These are phyloP conservation scores for Hymenoscyphus salicellus DNA, from an alignment of 2,329 filamentous ascomycete species.

Conservation along the genomic window DNA sequence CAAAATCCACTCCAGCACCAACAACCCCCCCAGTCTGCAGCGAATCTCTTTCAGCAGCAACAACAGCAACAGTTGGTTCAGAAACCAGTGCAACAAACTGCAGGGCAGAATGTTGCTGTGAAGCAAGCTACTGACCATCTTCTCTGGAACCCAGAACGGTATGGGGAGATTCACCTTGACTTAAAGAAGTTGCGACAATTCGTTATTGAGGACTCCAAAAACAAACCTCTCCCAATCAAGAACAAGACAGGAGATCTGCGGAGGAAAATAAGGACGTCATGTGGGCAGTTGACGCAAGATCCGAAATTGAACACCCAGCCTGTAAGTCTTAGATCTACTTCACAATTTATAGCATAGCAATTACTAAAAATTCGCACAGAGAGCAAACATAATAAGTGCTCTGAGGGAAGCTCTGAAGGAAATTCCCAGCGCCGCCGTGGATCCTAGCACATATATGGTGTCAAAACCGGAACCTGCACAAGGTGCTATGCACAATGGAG, in stretches of 20 bases:
- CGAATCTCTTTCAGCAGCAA: slow-evolving; percentile 6
- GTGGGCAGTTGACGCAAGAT: slow-evolving; percentile 66
- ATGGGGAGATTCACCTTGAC: slow-evolving; percentile 60
- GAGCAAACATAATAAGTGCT: slow-evolving; percentile 46
- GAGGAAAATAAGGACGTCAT: slow-evolving; percentile 65
- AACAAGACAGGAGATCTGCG: slow-evolving; percentile 68
- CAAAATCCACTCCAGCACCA: neutral
- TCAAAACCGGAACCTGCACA: slow-evolving; percentile 47
- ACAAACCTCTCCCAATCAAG: slow-evolving; percentile 54
- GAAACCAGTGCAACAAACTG: neutral
- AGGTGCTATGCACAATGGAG: slow-evolving; percentile 49
- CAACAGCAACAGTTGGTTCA: neutral
- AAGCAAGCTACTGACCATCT: slow-evolving; percentile 12
- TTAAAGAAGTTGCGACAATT: slow-evolving; percentile 60
- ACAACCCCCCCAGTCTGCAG: slow-evolving; percentile 1
- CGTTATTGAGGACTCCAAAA: slow-evolving; percentile 47
- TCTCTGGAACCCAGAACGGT: slow-evolving; percentile 42
- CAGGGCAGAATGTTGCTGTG: neutral
- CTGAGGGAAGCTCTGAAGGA: slow-evolving; percentile 52
- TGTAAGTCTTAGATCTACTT: slow-evolving; percentile 40
- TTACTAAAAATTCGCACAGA: slow-evolving; percentile 11
- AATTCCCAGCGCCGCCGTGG: slow-evolving; percentile 51
- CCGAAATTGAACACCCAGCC: slow-evolving; percentile 59
- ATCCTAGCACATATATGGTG: slow-evolving; percentile 53
- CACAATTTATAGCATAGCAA: neutral